Conservation (phyloP, 2,329 filamentous ascomycete genomes). For the Lachnellula occidentalis region DNA sequence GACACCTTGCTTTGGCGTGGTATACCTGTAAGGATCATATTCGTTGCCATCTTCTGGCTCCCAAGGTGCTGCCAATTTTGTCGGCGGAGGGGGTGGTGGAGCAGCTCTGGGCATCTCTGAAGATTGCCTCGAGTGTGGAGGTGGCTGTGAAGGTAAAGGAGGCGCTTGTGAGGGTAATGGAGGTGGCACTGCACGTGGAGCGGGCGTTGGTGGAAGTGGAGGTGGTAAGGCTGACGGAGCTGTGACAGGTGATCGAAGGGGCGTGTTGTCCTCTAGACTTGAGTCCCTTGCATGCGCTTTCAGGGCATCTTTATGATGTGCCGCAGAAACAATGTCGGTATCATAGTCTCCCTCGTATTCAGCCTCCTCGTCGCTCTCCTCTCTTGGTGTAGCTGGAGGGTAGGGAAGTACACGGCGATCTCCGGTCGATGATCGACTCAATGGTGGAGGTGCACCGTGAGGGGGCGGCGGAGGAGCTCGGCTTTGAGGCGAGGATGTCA, state of each 20-base stretch:
- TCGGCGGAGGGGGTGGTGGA: conserved; percentile 45
- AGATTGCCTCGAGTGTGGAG: conserved; percentile 50
- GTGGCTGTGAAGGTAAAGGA: conserved; percentile 35
- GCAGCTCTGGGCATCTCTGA: conserved; percentile 65
- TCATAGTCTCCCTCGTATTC: conserved; percentile 98
- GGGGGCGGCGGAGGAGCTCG: conserved; percentile 66
- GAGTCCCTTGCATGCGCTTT: conserved; percentile 75
- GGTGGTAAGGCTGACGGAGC: conserved; percentile 40
- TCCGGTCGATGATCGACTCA: conserved; percentile 54
- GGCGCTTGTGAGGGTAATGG: conserved; percentile 58
- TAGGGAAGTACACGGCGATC: conserved; percentile 45
- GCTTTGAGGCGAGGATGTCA: conserved; percentile 42
- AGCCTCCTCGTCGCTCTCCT: conserved; percentile 69
- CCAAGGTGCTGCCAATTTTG: conserved; percentile 35
- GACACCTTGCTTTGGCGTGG: conserved; percentile 30
- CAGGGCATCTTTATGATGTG: conserved; percentile 88
- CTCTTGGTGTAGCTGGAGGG: conserved; percentile 39
- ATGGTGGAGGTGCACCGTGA: conserved; percentile 41
- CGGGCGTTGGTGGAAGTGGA: conserved; percentile 46
- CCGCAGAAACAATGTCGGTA: conserved; percentile 91
- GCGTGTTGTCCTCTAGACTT: conserved; percentile 64
- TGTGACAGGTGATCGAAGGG: conserved; percentile 42
- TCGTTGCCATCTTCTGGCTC: conserved; percentile 61
- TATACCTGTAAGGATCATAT: conserved; percentile 63
- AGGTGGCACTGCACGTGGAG: conserved; percentile 57